phyloP scores from a whole-genome alignment of 345 rosid genomes.

The Rhodomyrtus tomentosa region DNA sequence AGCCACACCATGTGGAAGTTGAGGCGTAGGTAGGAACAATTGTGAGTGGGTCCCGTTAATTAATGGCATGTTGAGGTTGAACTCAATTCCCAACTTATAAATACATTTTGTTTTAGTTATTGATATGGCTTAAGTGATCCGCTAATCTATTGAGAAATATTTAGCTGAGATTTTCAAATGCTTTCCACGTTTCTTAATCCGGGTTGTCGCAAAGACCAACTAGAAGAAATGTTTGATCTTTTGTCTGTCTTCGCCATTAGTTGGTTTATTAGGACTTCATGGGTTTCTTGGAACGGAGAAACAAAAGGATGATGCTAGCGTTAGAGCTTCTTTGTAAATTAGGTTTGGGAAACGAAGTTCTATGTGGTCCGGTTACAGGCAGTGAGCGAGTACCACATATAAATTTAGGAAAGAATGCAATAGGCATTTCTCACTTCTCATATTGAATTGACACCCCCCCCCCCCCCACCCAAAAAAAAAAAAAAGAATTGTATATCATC shows the following conservation, averaged over 20 bases:
- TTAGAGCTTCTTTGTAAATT: neutral
- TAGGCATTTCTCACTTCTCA: neutral
- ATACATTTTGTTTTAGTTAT: neutral
- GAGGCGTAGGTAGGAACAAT: neutral
- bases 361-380: neutral
- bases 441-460: too few relatives aligned
- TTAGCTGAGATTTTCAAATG: neutral
- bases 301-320: neutral
- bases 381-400: neutral
- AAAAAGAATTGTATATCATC: neutral
- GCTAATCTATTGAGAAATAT: neutral
- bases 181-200: neutral
- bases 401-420: neutral
- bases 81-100: neutral
- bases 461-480: too few relatives aligned
- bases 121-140: neutral
- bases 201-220: neutral
- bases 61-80: neutral
- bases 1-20: neutral
- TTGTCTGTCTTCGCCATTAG: neutral
- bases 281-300: neutral
- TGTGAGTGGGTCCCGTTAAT: neutral
- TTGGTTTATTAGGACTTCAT: neutral
- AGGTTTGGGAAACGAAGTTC: neutral
- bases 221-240: neutral